Conservation (phyloP, 768 basidiomycete genomes). For the Mycena filopes region DNA sequence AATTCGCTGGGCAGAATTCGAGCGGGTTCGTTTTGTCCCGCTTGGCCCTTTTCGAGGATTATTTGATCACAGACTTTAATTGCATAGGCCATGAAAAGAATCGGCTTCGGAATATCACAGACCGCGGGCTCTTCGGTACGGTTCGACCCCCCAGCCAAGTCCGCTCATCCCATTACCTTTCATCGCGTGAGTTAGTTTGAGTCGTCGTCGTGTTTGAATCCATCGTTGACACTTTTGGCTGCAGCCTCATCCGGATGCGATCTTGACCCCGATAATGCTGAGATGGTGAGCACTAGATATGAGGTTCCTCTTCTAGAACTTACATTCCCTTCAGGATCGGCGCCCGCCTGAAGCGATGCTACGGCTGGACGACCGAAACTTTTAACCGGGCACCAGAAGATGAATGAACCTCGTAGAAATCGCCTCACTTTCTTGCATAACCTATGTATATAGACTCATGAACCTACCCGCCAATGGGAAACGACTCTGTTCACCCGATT, state of each 20-base stretch:
- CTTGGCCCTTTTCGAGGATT: neutral
- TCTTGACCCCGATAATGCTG: conserved; percentile 21
- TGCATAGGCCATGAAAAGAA: conserved; percentile 27
- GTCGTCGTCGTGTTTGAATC: neutral
- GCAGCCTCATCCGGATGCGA: conserved; percentile 34
- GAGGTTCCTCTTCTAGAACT: neutral
- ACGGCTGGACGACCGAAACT: conserved; percentile 24
- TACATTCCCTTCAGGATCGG: conserved; percentile 1
- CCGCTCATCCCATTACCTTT: conserved; percentile 30
- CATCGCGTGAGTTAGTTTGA: conserved; percentile 28
- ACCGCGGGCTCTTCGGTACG: conserved; percentile 33
- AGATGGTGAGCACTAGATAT: conserved; percentile 6
- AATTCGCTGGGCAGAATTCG: conserved; percentile 33
- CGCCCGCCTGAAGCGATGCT: conserved; percentile 16
- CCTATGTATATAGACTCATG: too few relatives aligned
- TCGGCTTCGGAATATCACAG: conserved; percentile 29
- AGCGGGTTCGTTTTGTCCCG: conserved; percentile 16
- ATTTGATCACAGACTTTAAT: neutral
- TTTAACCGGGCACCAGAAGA: conserved; percentile 8
- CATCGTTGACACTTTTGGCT: neutral
- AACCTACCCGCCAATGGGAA: too few relatives aligned
- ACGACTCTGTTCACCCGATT: too few relatives aligned
- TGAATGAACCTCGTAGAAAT: too few relatives aligned
- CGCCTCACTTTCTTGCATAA: too few relatives aligned
- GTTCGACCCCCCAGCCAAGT: conserved; percentile 32